Conservation (phyloP, 345 rosid species). For the Populus davidiana region DNA sequence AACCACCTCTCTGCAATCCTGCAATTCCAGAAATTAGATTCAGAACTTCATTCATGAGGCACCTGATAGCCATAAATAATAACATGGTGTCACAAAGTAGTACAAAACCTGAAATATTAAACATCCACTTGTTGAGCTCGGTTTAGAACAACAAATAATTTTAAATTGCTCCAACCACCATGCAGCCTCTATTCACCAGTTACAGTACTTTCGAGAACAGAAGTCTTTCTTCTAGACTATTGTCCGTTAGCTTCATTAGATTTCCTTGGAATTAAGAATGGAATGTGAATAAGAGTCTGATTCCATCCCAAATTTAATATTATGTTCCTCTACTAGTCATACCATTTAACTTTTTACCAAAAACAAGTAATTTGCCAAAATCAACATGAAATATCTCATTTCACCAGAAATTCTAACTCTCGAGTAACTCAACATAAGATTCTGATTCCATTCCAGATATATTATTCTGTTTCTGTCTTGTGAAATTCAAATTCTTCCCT, state of each 20-base stretch:
- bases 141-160: not conserved
- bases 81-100: not conserved
- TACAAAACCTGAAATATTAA: not conserved
- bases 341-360: too few relatives aligned
- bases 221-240: not conserved
- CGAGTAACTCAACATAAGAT: too few relatives aligned
- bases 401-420: too few relatives aligned
- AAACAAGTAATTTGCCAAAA: too few relatives aligned
- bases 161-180: not conserved
- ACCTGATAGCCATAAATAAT: not conserved
- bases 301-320: too few relatives aligned
- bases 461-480: too few relatives aligned
- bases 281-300: too few relatives aligned
- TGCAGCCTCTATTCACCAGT: not conserved
- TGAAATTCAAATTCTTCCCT: too few relatives aligned
- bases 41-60: conserved; percentile 1
- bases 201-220: not conserved
- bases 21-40: conserved; percentile 25
- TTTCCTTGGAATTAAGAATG: too few relatives aligned
- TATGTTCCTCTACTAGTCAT: too few relatives aligned
- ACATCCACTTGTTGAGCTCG: not conserved
- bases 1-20: conserved; percentile 87
- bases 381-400: too few relatives aligned
- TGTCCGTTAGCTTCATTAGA: not conserved
- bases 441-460: too few relatives aligned